phyloP scores from a whole-genome alignment of 495 filamentous ascomycete species.

The Aspergillus carlsbadensis region DNA sequence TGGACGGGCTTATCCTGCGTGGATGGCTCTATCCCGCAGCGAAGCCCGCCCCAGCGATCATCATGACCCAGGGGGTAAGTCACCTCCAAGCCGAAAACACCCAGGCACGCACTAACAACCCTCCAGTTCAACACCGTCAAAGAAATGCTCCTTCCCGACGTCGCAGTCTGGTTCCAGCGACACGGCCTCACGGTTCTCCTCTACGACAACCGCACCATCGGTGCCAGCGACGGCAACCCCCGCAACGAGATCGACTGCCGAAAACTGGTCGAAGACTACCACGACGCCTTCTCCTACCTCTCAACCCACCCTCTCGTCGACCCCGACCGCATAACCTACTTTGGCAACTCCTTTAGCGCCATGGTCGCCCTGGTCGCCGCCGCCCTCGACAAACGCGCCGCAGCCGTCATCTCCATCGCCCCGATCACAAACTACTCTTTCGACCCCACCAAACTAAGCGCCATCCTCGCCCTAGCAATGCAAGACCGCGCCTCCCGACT shows the following conservation, averaged over 20 bases:
- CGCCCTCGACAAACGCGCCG: not conserved
- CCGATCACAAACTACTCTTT: not conserved
- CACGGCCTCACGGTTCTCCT: not conserved
- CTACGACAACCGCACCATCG: not conserved
- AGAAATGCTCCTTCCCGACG: not conserved
- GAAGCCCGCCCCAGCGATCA: not conserved
- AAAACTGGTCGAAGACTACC: not conserved
- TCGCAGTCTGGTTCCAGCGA: not conserved
- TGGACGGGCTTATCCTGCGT: not conserved
- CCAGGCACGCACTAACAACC: not conserved
- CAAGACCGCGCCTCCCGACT: not conserved
- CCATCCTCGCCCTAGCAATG: not conserved
- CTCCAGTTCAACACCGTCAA: not conserved
- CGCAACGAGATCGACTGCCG: not conserved
- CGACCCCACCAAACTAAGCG: not conserved
- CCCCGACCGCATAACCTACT: not conserved
- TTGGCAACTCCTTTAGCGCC: not conserved
- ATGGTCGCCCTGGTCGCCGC: not conserved
- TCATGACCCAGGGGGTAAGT: not conserved
- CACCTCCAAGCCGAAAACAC: not conserved
- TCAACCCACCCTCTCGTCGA: not conserved
- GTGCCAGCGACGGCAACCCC: not conserved
- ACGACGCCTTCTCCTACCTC: not conserved
- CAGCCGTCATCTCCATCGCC: conserved; percentile 8
- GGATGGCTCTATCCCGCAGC: not conserved